phyloP scores from a whole-genome alignment of 805 yeast species.

The Candida sithepensis region DNA sequence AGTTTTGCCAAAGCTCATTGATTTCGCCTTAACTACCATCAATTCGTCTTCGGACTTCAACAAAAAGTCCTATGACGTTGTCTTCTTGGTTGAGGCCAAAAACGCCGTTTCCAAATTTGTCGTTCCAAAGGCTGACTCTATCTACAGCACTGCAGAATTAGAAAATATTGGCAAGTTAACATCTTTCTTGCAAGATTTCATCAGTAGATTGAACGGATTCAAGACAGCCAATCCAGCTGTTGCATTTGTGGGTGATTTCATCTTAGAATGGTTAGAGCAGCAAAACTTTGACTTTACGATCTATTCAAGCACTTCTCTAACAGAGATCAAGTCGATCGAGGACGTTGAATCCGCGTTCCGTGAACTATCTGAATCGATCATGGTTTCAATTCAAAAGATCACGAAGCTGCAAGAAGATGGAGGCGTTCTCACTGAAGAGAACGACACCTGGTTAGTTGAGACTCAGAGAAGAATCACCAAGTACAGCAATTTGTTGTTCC shows the following conservation, averaged over 20 bases:
- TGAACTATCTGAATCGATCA: slow-evolving; percentile 51
- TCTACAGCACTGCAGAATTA: slow-evolving; percentile 14
- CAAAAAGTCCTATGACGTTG: background rate
- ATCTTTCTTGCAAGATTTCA: slow-evolving; percentile 24
- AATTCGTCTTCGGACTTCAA: slow-evolving; percentile 10
- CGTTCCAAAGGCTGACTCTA: slow-evolving; percentile 4
- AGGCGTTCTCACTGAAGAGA: slow-evolving; percentile 38
- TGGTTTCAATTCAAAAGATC: slow-evolving; percentile 65
- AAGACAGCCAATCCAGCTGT: slow-evolving; percentile 26
- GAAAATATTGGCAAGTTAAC: slow-evolving; percentile 20
- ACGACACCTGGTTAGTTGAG: slow-evolving; percentile 64
- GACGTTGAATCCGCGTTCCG: slow-evolving; percentile 48
- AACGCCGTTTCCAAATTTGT: slow-evolving; percentile 12
- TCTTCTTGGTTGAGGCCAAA: slow-evolving; percentile 26
- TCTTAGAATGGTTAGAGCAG: slow-evolving; percentile 43
- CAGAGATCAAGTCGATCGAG: slow-evolving; percentile 10
- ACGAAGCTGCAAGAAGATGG: slow-evolving; percentile 34
- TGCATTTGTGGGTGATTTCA: slow-evolving; percentile 46
- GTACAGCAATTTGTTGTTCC: slow-evolving; percentile 36
- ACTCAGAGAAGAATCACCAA: slow-evolving; percentile 43
- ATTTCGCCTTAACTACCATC: slow-evolving; percentile 28
- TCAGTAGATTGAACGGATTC: slow-evolving; percentile 33
- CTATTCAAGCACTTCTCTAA: slow-evolving; percentile 27
- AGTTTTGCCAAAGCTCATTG: slow-evolving; percentile 37
- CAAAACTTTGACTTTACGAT: slow-evolving; percentile 20